phyloP scores from a whole-genome alignment of 257 asterid species.

The Fraxinus excelsior region DNA sequence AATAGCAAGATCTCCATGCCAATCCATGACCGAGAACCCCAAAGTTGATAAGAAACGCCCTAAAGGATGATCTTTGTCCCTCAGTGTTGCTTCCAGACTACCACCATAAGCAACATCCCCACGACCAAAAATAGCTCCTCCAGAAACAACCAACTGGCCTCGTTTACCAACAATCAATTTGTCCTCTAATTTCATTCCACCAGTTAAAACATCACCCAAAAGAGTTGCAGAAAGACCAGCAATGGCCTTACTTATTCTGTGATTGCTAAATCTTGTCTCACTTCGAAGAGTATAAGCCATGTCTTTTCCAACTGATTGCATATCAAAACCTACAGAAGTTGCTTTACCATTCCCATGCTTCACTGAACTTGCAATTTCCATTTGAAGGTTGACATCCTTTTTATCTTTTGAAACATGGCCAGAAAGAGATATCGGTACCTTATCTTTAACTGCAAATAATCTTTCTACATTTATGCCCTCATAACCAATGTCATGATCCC shows the following conservation, averaged over 20 bases:
- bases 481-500: conserved; percentile 99
- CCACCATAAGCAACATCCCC: conserved; percentile 96
- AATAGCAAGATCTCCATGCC: conserved; percentile 97
- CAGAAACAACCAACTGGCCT: conserved; percentile 79
- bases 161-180: conserved; percentile 64
- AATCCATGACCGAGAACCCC: conserved; percentile 88
- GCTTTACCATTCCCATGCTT: conserved; percentile 87
- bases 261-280: conserved; percentile 78
- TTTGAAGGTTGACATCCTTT: conserved; percentile 82
- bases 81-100: conserved; percentile 84
- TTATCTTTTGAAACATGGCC: conserved; percentile 93
- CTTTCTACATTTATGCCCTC: conserved; percentile 92
- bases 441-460: conserved; percentile 68
- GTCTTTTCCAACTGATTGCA: conserved; percentile 89
- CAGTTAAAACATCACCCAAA: conserved; percentile 79
- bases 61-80: conserved; percentile 84
- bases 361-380: conserved; percentile 88
- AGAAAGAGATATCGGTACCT: conserved; percentile 78
- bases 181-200: conserved; percentile 88
- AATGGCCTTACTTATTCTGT: conserved; percentile 64
- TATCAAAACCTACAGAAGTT: conserved; percentile 85
- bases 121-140: conserved; percentile 87
- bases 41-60: conserved; percentile 80
- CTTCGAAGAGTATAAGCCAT: conserved; percentile 80
- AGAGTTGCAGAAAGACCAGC: conserved; percentile 88